Evolutionary conservation across 345 rosid genomes (phyloP).

Genomic region (Eucalyptus urophylla): DNA sequence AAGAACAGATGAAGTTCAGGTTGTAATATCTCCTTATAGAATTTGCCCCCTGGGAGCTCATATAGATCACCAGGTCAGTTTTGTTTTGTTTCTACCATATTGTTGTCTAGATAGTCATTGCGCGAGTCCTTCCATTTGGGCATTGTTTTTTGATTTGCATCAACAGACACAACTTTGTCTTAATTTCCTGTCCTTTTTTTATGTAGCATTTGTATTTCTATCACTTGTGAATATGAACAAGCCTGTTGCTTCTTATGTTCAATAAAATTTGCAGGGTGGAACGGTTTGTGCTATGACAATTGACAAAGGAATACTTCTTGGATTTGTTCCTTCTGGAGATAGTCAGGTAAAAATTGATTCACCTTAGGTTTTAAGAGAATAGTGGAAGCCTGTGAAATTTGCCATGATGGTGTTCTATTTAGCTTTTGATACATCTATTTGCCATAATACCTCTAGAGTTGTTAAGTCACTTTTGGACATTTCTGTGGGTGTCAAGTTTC

Average conservation of each 20-base stretch:
- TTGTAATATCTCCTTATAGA: constrained; percentile 79
- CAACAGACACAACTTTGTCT: not conserved
- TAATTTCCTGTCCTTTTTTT: not conserved
- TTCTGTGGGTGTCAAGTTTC: not conserved
- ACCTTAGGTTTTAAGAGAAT: not conserved
- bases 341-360: constrained; percentile 26
- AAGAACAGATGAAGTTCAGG: constrained; percentile 38
- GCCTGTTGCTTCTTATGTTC: not conserved
- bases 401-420: not conserved
- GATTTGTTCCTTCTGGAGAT: constrained; percentile 64
- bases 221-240: not conserved
- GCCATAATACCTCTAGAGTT: not conserved
- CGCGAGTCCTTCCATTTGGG: not conserved
- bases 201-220: not conserved
- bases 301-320: constrained; percentile 75
- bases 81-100: not conserved
- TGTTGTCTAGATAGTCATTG: not conserved
- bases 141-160: not conserved
- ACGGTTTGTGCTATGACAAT: constrained; percentile 87
- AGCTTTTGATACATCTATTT: not conserved
- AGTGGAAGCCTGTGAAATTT: not conserved
- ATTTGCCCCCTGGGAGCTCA: constrained; percentile 97
- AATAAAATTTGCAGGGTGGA: constrained; percentile 54
- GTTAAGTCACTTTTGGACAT: not conserved
- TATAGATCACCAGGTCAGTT: constrained; percentile 84